Percentiles rank a stretch among this genome's conserved stretches.
Conservation (phyloP, 805 yeast species). For the Martiniozyma abietophila region DNA sequence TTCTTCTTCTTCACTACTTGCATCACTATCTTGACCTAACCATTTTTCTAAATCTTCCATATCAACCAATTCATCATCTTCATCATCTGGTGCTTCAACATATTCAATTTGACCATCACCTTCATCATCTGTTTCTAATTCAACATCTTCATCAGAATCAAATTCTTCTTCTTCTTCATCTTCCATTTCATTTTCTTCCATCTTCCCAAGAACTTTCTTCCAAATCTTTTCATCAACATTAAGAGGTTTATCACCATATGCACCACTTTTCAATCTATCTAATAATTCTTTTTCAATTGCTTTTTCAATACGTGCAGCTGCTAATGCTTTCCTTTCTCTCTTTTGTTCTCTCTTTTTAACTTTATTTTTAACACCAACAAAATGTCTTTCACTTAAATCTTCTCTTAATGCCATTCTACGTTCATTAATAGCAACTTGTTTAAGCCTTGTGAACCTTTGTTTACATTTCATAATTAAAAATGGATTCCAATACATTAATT, state of each 20-base stretch:
- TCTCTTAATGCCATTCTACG: slow-evolving; percentile 85
- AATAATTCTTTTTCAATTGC: slow-evolving; percentile 92
- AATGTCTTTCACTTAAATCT: slow-evolving; percentile 72
- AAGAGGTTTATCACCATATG: slow-evolving; percentile 95
- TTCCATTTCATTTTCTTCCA: slow-evolving; percentile 46
- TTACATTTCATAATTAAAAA: slow-evolving; percentile 88
- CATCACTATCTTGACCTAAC: slow-evolving; percentile 38
- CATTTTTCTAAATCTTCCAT: slow-evolving; percentile 89
- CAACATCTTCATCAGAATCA: slow-evolving; percentile 65
- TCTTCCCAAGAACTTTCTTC: slow-evolving; percentile 81
- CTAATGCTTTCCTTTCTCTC: slow-evolving; percentile 92
- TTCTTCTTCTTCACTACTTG: slow-evolving; percentile 23
- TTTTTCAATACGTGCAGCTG: slow-evolving; percentile 94
- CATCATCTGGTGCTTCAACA: slow-evolving; percentile 84
- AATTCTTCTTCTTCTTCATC: slow-evolving; percentile 70
- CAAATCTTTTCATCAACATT: slow-evolving; percentile 94
- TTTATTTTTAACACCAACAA: slow-evolving; percentile 87
- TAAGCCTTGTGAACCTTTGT: slow-evolving; percentile 87
- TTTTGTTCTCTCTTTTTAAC: slow-evolving; percentile 90
- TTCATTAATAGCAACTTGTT: slow-evolving; percentile 93
- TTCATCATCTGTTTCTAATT: slow-evolving; percentile 51
- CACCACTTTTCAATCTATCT: slow-evolving; percentile 93
- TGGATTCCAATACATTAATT: slow-evolving; percentile 87
- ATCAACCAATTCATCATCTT: slow-evolving; percentile 83
- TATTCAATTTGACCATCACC: slow-evolving; percentile 71